These are phyloP conservation scores for Alternaria ethzedia DNA, from an alignment of 2,329 filamentous ascomycete species.

Conservation along the genomic window DNA sequence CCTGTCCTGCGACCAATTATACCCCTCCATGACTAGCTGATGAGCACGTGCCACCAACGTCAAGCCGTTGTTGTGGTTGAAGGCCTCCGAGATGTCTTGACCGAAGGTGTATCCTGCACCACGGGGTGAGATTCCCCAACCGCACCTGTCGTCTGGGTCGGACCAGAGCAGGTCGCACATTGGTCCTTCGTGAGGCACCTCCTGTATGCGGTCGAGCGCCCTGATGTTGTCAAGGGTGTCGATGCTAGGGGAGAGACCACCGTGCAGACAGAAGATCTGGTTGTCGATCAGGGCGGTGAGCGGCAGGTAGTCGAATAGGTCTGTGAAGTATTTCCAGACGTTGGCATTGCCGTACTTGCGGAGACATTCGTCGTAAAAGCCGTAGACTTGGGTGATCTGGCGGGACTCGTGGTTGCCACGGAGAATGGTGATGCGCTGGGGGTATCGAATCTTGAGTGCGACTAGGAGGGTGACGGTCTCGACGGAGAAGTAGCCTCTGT, in stretches of 20 bases:
- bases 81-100: constrained; percentile 97
- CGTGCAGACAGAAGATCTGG: constrained; percentile 75
- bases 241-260: constrained; percentile 74
- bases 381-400: constrained; percentile 79
- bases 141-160: constrained; percentile 94
- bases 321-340: constrained; percentile 80
- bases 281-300: constrained; percentile 76
- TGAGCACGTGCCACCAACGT: constrained; percentile 95
- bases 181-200: constrained; percentile 78
- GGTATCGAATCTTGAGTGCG: constrained; percentile 96
- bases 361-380: constrained; percentile 79
- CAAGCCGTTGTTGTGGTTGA: constrained; percentile 98
- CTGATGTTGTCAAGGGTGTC: constrained; percentile 75
- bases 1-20: constrained; percentile 98
- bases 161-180: constrained; percentile 81
- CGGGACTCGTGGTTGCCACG: constrained; percentile 86
- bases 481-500: constrained; percentile 98
- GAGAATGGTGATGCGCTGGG: constrained; percentile 95
- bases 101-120: constrained; percentile 95
- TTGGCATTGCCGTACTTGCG: constrained; percentile 79
- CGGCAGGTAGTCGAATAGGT: constrained; percentile 79
- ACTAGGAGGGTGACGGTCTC: constrained; percentile 97
- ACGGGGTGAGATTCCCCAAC: constrained; percentile 94
- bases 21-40: constrained; percentile 99
- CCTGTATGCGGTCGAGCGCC: constrained; percentile 60